Evolutionary conservation across 495 filamentous ascomycete species (phyloP).

Genomic region (Annulohypoxylon maeteangense): DNA sequence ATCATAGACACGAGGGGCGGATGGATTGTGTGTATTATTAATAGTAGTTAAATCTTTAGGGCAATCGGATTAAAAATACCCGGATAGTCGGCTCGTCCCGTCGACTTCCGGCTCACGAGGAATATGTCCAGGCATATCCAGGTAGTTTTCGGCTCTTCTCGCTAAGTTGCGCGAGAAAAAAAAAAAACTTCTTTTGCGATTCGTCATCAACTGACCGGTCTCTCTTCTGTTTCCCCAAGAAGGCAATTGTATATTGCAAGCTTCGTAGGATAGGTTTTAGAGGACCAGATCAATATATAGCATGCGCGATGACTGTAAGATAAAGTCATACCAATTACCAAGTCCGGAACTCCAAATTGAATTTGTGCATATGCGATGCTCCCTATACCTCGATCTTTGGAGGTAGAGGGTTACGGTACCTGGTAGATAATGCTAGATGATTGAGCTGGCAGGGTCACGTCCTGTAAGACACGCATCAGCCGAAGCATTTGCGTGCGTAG

Average conservation of each 20-base stretch:
- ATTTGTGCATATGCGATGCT: slow-evolving; percentile 42
- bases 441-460: slow-evolving; percentile 45
- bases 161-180: slow-evolving; percentile 16
- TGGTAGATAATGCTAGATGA: slow-evolving; percentile 24
- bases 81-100: slow-evolving; percentile 35
- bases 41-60: slow-evolving; percentile 8
- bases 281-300: slow-evolving; percentile 22
- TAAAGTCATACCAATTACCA: slow-evolving; percentile 23
- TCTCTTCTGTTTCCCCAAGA: slow-evolving; percentile 25
- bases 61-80: not conserved
- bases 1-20: not conserved
- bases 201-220: slow-evolving; percentile 28
- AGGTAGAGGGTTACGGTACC: slow-evolving; percentile 13
- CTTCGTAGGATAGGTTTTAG: slow-evolving; percentile 1
- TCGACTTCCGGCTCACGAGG: slow-evolving; percentile 15
- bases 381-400: not conserved
- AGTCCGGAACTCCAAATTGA: slow-evolving; percentile 27
- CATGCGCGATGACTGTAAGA: slow-evolving; percentile 27
- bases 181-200: slow-evolving; percentile 10
- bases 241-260: slow-evolving; percentile 17
- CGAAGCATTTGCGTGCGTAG: slow-evolving; percentile 32
- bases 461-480: slow-evolving; percentile 44
- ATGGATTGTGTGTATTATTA: slow-evolving; percentile 27
- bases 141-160: slow-evolving; percentile 23
- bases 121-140: not conserved